Evolutionary conservation across 352 stramenopile species (phyloP).

Genomic region (Peronospora belbahrii): DNA sequence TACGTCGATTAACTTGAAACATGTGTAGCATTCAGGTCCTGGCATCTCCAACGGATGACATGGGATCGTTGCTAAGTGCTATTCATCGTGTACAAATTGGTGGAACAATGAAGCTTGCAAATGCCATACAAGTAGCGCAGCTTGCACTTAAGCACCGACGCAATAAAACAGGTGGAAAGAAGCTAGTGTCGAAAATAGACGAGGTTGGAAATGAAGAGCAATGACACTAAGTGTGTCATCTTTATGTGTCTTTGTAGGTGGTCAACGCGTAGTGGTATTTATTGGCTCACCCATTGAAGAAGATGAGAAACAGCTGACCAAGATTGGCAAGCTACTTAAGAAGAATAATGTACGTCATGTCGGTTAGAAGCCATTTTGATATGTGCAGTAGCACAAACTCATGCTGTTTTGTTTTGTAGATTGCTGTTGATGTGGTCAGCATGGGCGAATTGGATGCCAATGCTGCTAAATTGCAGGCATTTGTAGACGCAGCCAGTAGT

Average conservation of each 20-base stretch:
- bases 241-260: constrained; percentile 27
- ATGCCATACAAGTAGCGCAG: constrained; percentile 93
- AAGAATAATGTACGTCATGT: constrained; percentile 93
- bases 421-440: constrained; percentile 96
- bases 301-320: constrained; percentile 87
- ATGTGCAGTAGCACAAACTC: neutral
- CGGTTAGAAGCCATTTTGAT: neutral
- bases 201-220: neutral
- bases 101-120: constrained; percentile 90
- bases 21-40: constrained; percentile 86
- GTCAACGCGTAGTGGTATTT: constrained; percentile 93
- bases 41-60: constrained; percentile 95
- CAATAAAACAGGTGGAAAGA: constrained; percentile 92
- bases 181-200: neutral
- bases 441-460: constrained; percentile 94
- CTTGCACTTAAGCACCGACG: constrained; percentile 97
- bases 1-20: neutral
- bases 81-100: constrained; percentile 89
- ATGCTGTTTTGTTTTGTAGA: constrained; percentile 30
- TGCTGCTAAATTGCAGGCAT: constrained; percentile 80
- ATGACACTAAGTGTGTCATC: neutral
- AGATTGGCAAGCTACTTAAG: constrained; percentile 97
- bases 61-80: constrained; percentile 94
- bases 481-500: constrained; percentile 91
- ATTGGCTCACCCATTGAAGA: constrained; percentile 91